Percentiles rank a stretch among this genome's conserved stretches.
These are phyloP conservation scores for Syzygium aqueum DNA, from an alignment of 345 rosid species.

Conservation along the genomic window DNA sequence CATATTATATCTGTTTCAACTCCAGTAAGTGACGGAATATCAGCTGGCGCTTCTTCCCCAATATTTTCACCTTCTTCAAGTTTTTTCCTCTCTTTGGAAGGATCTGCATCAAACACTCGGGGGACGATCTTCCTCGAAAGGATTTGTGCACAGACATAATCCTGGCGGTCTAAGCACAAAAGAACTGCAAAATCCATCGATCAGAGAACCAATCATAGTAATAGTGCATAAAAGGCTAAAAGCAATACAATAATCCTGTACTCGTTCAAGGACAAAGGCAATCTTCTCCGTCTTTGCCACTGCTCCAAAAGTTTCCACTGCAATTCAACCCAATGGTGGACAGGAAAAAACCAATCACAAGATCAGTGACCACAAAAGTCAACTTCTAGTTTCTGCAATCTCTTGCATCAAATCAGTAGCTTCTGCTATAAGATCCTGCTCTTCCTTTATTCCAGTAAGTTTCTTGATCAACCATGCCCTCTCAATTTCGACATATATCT, in stretches of 20 bases:
- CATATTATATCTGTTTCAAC: conserved; percentile 71
- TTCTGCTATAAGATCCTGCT: too few species aligned
- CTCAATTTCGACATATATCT: too few species aligned
- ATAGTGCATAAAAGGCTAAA: neutral
- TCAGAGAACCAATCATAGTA: neutral
- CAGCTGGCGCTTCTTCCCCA: conserved; percentile 81
- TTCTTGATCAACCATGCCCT: too few species aligned
- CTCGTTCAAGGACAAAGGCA: conserved; percentile 86
- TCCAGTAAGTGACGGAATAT: conserved; percentile 67
- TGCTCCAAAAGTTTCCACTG: too few species aligned
- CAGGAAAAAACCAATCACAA: too few species aligned
- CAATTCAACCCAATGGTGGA: too few species aligned
- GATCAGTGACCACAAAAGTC: too few species aligned
- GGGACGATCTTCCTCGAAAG: conserved; percentile 58
- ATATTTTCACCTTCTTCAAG: conserved; percentile 79
- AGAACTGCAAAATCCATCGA: conserved; percentile 33
- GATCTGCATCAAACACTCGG: conserved; percentile 60
- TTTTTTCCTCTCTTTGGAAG: conserved; percentile 77
- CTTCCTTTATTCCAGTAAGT: too few species aligned
- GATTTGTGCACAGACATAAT: conserved; percentile 83
- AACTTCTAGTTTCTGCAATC: too few species aligned
- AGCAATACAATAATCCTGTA: conserved; percentile 6
- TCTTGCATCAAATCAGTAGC: too few species aligned
- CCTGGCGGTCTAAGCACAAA: conserved; percentile 76
- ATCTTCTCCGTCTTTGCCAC: conserved; percentile 94